Evolutionary conservation across 331 rosid genomes (phyloP).

Genomic region (Rhamnella rubrinervis): DNA sequence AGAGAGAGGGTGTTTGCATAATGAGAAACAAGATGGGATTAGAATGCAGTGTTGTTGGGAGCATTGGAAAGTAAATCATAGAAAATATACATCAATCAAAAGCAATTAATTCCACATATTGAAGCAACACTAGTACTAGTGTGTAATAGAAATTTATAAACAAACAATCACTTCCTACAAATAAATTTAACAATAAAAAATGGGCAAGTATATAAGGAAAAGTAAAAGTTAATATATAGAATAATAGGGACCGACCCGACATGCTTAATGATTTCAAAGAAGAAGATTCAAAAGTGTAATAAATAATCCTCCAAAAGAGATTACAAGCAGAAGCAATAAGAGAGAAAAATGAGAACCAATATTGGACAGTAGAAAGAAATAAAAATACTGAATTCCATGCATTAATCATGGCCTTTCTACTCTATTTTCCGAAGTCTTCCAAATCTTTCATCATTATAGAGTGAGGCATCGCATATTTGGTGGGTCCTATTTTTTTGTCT

Average conservation of each 20-base stretch:
- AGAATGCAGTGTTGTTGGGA: neutral
- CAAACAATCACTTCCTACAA: too few relatives aligned
- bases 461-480: constrained; percentile 58
- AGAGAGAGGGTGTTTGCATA: too few relatives aligned
- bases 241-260: constrained; percentile 34
- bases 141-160: too few relatives aligned
- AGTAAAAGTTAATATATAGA: neutral
- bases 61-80: constrained; percentile 3
- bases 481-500: constrained; percentile 46
- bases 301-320: constrained; percentile 34
- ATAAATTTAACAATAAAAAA: neutral
- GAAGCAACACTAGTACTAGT: constrained; percentile 19
- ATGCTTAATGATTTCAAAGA: constrained; percentile 38
- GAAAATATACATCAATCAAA: too few relatives aligned
- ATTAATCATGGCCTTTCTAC: constrained; percentile 50
- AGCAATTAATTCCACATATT: neutral
- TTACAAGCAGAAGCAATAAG: constrained; percentile 36
- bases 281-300: constrained; percentile 48
- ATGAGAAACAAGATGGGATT: too few relatives aligned
- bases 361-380: neutral
- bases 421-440: constrained; percentile 53
- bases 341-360: constrained; percentile 18
- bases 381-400: constrained; percentile 64
- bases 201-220: constrained; percentile 8
- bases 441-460: constrained; percentile 61